Evolutionary conservation across 1,284 basidiomycete genomes (phyloP).

Genomic region (Sporisorium exsertum): DNA sequence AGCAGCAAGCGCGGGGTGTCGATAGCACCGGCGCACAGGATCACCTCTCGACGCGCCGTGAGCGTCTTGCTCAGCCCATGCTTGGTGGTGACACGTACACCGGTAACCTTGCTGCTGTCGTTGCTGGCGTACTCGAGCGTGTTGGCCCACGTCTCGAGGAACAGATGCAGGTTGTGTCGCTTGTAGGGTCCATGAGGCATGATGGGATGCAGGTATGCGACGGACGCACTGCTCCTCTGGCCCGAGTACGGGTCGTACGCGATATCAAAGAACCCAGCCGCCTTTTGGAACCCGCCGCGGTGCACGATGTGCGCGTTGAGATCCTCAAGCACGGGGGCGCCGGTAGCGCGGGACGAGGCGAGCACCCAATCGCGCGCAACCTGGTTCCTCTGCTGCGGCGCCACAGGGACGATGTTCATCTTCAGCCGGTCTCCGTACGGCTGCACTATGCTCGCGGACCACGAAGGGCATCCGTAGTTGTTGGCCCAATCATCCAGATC

Average conservation of each 20-base stretch:
- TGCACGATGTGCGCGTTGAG: conserved; percentile 66
- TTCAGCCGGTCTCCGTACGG: conserved; percentile 68
- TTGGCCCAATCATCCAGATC: conserved; percentile 69
- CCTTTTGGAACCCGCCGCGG: conserved; percentile 62
- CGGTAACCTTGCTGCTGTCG: conserved; percentile 51
- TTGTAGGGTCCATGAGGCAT: conserved; percentile 66
- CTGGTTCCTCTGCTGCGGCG: conserved; percentile 67
- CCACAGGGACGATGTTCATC: conserved; percentile 69
- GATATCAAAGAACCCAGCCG: conserved; percentile 69
- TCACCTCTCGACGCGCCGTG: conserved; percentile 64
- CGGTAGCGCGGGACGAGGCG: conserved; percentile 59
- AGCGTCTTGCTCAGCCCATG: conserved; percentile 60
- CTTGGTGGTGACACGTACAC: conserved; percentile 61
- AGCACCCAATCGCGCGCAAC: conserved; percentile 68
- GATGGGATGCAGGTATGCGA: conserved; percentile 70
- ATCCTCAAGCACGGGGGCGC: conserved; percentile 66
- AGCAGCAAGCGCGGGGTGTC: conserved; percentile 73
- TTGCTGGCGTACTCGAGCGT: conserved; percentile 50
- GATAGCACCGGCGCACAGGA: conserved; percentile 69
- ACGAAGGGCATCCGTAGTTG: conserved; percentile 64
- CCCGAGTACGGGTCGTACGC: conserved; percentile 69
- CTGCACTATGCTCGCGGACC: conserved; percentile 62
- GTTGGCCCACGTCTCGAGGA: conserved; percentile 69
- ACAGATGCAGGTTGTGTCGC: conserved; percentile 68
- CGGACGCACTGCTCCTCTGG: conserved; percentile 64